Evolutionary conservation across 1,284 basidiomycete genomes (phyloP).

Genomic region (Coriolopsis trogii): DNA sequence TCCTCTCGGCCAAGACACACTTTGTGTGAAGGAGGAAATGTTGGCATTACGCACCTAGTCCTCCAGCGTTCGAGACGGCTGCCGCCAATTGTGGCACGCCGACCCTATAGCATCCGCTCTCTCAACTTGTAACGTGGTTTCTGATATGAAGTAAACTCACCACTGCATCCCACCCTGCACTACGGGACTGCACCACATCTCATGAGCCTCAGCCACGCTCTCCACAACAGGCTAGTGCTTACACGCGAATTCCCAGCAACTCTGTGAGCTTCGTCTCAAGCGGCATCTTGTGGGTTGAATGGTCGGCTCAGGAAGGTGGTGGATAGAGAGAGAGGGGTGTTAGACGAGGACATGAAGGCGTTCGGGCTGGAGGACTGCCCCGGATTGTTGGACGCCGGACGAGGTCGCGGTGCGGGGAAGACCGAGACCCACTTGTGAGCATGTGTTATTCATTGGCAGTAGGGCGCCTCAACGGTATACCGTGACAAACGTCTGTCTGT

Average conservation of each 20-base stretch:
- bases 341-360: too few species aligned
- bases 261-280: conserved; percentile 50
- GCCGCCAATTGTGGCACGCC: conserved; percentile 74
- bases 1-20: neutral
- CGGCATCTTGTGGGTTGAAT: conserved; percentile 19
- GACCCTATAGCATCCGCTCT: conserved; percentile 57
- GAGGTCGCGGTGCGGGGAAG: too few species aligned
- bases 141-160: conserved; percentile 40
- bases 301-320: too few species aligned
- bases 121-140: conserved; percentile 1
- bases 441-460: too few species aligned
- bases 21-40: neutral
- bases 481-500: too few species aligned
- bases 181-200: conserved; percentile 53
- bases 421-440: too few species aligned
- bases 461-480: too few species aligned
- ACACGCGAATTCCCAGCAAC: conserved; percentile 59
- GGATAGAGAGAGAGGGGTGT: too few species aligned
- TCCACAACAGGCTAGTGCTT: conserved; percentile 32
- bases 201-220: neutral
- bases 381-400: too few species aligned
- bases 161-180: conserved; percentile 90
- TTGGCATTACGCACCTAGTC: conserved; percentile 67
- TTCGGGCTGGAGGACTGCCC: too few species aligned
- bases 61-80: conserved; percentile 88